phyloP scores from a whole-genome alignment of 106 monocot species.

The Phalaenopsis aphrodite region DNA sequence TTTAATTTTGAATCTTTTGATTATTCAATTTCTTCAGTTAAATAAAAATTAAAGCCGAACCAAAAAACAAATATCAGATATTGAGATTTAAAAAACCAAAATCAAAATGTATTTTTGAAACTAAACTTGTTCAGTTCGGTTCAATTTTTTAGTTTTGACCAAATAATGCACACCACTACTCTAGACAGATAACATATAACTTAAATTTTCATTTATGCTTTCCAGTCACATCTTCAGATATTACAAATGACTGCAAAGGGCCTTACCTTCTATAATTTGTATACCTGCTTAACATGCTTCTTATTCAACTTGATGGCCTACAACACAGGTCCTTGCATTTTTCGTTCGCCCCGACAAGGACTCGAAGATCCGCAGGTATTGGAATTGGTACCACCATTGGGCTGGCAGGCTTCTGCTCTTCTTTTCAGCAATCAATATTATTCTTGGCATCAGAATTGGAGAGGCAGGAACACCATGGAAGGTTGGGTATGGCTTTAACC shows the following conservation, averaged over 20 bases:
- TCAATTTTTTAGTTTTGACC: no score
- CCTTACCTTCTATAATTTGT: background rate
- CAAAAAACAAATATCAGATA: no score
- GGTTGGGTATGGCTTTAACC: constrained; percentile 45
- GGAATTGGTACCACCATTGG: constrained; percentile 80
- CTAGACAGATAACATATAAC: background rate
- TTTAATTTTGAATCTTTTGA: no score
- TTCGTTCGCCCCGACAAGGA: constrained; percentile 48
- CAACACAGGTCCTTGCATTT: constrained; percentile 38
- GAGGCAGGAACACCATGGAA: constrained; percentile 39
- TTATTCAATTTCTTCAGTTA: no score
- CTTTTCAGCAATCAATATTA: constrained; percentile 41
- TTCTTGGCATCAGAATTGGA: constrained; percentile 41
- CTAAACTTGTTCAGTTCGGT: no score
- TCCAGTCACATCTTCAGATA: background rate
- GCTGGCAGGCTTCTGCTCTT: constrained; percentile 30
- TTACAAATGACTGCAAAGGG: background rate
- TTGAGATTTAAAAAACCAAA: no score
- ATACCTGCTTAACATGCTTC: background rate
- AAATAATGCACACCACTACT: no score
- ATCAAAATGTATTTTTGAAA: no score
- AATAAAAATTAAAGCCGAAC: no score
- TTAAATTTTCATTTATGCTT: background rate
- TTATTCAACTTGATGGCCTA: background rate
- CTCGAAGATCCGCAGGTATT: constrained; percentile 43